A percentile compares a stretch with the other conserved stretches of the same genome.
Conservation (phyloP, 345 rosid species). For the Melastoma malabathricum region DNA sequence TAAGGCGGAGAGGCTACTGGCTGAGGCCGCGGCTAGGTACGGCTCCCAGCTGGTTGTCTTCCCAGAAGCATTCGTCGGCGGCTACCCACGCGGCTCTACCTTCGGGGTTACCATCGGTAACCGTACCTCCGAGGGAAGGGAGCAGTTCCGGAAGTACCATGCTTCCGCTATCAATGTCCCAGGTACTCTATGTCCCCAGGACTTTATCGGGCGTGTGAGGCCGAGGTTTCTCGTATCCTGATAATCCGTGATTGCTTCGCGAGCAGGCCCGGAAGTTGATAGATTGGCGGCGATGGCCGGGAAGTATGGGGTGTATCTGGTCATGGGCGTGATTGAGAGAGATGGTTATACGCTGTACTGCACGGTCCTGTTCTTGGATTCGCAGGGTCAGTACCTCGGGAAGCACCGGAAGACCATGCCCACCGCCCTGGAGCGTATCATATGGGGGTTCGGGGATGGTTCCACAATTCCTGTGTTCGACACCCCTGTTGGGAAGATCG, state of each 20-base stretch:
- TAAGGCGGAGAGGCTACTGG: conserved; percentile 79
- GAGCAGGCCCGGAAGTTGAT: conserved; percentile 73
- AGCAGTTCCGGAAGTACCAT: conserved; percentile 78
- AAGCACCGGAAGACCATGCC: conserved; percentile 94
- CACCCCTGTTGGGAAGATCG: conserved; percentile 71
- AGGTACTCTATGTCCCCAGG: conserved; percentile 34
- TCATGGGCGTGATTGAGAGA: conserved; percentile 91
- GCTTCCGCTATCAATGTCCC: conserved; percentile 84
- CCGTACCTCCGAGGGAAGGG: conserved; percentile 62
- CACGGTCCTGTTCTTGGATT: conserved; percentile 61
- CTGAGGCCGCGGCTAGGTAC: conserved; percentile 67
- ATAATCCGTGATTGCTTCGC: not conserved
- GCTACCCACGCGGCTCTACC: conserved; percentile 80
- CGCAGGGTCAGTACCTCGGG: conserved; percentile 68
- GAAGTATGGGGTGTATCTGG: conserved; percentile 66
- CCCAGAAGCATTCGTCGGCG: conserved; percentile 92
- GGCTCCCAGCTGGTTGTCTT: conserved; percentile 86
- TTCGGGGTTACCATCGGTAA: conserved; percentile 68
- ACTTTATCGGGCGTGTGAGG: too few relatives aligned
- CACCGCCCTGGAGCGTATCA: conserved; percentile 70
- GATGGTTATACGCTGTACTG: conserved; percentile 90
- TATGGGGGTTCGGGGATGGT: conserved; percentile 97
- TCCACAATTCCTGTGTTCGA: conserved; percentile 79
- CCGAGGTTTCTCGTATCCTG: not conserved
- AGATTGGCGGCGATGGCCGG: conserved; percentile 78